Base-by-base conservation (phyloP, 2,329 filamentous ascomycete genomes). In the Paraphaeosphaeria sporulosa region DNA sequence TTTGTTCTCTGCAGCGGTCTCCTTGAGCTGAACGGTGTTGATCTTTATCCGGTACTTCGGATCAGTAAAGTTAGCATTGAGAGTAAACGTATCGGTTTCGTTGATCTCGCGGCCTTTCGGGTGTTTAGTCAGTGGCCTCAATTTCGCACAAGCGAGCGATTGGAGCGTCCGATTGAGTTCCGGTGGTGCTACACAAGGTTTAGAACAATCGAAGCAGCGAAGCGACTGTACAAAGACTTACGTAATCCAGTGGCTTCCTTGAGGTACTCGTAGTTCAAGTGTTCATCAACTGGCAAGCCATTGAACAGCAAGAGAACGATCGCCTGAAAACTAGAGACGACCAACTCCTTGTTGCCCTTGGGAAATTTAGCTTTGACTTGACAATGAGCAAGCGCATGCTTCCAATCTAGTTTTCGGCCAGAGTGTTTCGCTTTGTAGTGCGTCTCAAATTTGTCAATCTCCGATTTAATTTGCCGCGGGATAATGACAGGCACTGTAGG, bases 11-110 rank as follows among this genome's bases (percentile, higher is more conserved):
- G 94, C 91, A 71, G 91, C 91, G 0, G 95, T 98, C 80, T 99
- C 95, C 80, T 95, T 96, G 53, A 97, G 86, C 79, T 99, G 95
- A 69, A 99, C 95, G 79, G 97, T 94, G 80, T 98, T 99, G 83
- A 99, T 97, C 83, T 99, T 99, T 80, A 99, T 89, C 58, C 93
- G 89, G 78, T 92, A 91, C 78, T 95, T 96, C 21, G 89, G 85
- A 73, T 97, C 90, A 2, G 82, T 82, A 78, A 99, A 99, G 17
- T 76, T 76, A 47, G 85, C 79, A 80, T 97, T 97, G 72, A 96
- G 89, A 0, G 87, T 87, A 72, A 99, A 99, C 0, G 89, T 91
- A 79, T 99, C 96, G 0, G 87, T 92, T 0, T 83, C 73, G 60
- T 86, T 85, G 66, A 99, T 88, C 0, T 99, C 94, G 57, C 89